These are phyloP conservation scores for Esteya vermicola DNA, from an alignment of 2,329 filamentous ascomycete genomes.

Conservation along the genomic window DNA sequence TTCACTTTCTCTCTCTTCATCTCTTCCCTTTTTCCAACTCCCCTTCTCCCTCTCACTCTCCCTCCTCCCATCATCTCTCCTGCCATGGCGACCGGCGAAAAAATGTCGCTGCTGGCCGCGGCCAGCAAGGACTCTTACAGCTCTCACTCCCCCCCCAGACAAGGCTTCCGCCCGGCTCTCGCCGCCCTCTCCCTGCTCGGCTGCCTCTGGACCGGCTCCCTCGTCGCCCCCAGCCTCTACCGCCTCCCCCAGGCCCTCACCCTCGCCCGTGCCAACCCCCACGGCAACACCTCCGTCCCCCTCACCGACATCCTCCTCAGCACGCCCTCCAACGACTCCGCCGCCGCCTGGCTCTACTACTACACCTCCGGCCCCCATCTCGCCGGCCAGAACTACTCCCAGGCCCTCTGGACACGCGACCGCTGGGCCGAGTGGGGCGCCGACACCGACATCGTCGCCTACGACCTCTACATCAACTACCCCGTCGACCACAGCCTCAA, in stretches of 20 bases:
- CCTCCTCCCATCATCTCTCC: no score
- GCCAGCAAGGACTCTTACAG: no score
- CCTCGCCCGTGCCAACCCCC: no score
- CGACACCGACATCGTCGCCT: slow-evolving; percentile 47
- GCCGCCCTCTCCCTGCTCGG: no score
- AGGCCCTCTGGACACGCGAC: slow-evolving; percentile 61
- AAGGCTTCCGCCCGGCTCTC: no score
- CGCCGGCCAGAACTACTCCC: slow-evolving; percentile 60
- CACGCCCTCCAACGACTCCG: slow-evolving; percentile 41
- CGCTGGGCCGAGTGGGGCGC: slow-evolving; percentile 62
- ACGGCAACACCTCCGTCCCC: no score
- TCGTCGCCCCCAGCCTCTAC: no score
- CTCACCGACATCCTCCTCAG: slow-evolving; percentile 42
- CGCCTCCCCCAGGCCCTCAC: no score
- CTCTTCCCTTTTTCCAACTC: neutral
- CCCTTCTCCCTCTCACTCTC: no score
- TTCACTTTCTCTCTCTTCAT: neutral
- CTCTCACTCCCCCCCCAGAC: no score
- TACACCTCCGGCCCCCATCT: slow-evolving; percentile 66
- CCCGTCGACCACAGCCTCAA: slow-evolving; percentile 57
- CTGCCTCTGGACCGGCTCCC: no score
- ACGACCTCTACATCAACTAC: slow-evolving; percentile 69
- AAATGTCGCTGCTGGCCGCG: neutral
- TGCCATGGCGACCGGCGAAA: neutral
- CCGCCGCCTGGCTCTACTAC: slow-evolving; percentile 61